phyloP scores from a whole-genome alignment of 352 stramenopile genomes.

The Phytophthora colocasiae region DNA sequence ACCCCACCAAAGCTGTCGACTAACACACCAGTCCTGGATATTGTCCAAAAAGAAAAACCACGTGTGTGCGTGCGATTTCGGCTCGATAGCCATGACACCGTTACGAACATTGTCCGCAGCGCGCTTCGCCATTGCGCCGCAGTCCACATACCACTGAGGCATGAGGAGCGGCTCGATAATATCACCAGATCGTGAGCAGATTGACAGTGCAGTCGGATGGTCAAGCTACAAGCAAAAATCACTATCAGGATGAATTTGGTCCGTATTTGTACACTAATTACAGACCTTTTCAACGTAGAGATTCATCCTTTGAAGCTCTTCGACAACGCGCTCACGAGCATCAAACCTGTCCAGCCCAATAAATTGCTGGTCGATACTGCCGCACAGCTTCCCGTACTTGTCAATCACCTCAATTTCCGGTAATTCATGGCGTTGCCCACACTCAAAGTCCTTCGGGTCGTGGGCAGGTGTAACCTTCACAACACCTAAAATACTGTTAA shows the following conservation, averaged over 20 bases:
- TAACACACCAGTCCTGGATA: constrained; percentile 99
- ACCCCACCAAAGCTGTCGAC: constrained; percentile 99
- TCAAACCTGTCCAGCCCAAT: constrained; percentile 96
- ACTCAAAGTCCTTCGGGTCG: constrained; percentile 99
- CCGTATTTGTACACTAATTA: constrained; percentile 11
- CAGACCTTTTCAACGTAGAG: constrained; percentile 96
- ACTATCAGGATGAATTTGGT: not conserved
- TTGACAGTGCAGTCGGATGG: constrained; percentile 86
- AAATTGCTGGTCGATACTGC: constrained; percentile 84
- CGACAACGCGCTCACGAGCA: constrained; percentile 90
- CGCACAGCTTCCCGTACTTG: constrained; percentile 71
- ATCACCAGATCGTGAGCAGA: constrained; percentile 98
- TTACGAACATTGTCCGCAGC: constrained; percentile 95
- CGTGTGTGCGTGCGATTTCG: constrained; percentile 92
- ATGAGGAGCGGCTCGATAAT: constrained; percentile 99
- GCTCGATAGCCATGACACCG: constrained; percentile 95
- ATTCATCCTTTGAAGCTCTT: constrained; percentile 87
- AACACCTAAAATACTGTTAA: constrained; percentile 47
- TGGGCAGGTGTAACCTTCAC: constrained; percentile 99
- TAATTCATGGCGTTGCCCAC: constrained; percentile 95
- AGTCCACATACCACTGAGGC: constrained; percentile 99
- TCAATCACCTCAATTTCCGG: constrained; percentile 78
- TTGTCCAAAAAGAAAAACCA: constrained; percentile 99
- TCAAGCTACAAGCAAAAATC: constrained; percentile 47
- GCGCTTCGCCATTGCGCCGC: constrained; percentile 93